These are phyloP conservation scores for Dioscorea dumetorum DNA, from an alignment of 106 monocot species.

Conservation along the genomic window DNA sequence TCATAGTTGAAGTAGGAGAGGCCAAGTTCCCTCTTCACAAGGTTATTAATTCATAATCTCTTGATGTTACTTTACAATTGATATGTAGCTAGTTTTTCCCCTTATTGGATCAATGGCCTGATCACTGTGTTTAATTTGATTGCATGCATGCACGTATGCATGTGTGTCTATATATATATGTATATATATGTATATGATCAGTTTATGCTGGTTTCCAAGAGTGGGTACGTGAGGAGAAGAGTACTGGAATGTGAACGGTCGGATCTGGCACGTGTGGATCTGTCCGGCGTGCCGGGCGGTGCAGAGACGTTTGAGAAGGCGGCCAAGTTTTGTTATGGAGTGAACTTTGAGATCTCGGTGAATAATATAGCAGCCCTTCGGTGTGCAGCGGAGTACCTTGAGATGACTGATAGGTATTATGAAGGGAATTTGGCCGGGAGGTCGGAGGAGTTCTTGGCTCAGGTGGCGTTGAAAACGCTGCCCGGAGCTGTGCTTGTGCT, in stretches of 20 bases:
- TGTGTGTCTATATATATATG: no score
- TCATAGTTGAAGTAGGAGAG: constrained; percentile 38
- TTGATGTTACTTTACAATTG: no score
- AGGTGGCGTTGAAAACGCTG: constrained; percentile 43
- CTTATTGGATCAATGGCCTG: no score
- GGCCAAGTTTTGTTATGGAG: constrained; percentile 58
- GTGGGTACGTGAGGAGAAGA: constrained; percentile 31
- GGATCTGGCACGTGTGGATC: constrained; percentile 15
- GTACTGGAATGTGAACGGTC: constrained; percentile 17
- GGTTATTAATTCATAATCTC: constrained; percentile 13
- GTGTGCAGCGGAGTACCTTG: constrained; percentile 56
- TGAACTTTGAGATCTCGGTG: constrained; percentile 61
- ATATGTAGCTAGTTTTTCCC: no score
- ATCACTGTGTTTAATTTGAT: no score
- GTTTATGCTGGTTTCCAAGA: constrained; percentile 43
- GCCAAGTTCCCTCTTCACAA: constrained; percentile 52
- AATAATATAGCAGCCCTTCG: constrained; percentile 45
- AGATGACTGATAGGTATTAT: constrained; percentile 40
- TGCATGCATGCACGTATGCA: not conserved
- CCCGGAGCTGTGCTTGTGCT: constrained; percentile 29
- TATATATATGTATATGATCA: constrained; percentile 1
- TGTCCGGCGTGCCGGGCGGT: constrained; percentile 46
- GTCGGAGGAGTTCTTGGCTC: constrained; percentile 36
- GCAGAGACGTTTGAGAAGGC: constrained; percentile 48
- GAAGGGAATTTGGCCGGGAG: constrained; percentile 26